Evolutionary conservation across 176 grass and related monocot species (phyloP).

Genomic region (Melocanna baccifera): DNA sequence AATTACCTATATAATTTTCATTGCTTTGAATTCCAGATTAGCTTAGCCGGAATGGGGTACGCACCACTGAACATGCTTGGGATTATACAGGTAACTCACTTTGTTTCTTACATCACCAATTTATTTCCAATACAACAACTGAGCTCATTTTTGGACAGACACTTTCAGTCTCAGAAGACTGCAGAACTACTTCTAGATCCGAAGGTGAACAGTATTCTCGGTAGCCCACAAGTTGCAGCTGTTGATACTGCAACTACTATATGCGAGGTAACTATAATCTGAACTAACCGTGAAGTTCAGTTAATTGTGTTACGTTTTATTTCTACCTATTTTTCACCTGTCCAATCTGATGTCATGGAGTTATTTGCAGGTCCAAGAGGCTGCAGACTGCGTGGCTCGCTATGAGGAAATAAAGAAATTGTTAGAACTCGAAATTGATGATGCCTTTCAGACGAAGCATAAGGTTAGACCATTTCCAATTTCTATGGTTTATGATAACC

Average conservation of each 20-base stretch:
- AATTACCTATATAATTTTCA: not conserved
- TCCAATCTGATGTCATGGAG: not conserved
- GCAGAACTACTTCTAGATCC: conserved; percentile 81
- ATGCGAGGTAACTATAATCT: conserved; percentile 60
- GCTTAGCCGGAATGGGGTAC: conserved; percentile 57
- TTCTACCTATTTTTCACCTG: not conserved
- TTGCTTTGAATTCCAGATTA: conserved; percentile 49
- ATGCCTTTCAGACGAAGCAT: conserved; percentile 49
- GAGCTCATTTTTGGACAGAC: conserved; percentile 8
- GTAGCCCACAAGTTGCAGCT: conserved; percentile 75
- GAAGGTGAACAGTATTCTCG: conserved; percentile 62
- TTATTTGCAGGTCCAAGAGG: conserved; percentile 75
- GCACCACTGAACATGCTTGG: conserved; percentile 94
- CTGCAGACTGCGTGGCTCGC: conserved; percentile 83
- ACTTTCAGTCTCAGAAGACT: conserved; percentile 84
- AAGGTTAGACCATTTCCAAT: conserved; percentile 50
- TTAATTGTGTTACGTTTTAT: not conserved
- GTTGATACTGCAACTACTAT: conserved; percentile 76
- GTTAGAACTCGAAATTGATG: conserved; percentile 70
- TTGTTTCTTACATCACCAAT: not conserved
- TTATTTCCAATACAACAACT: conserved; percentile 18
- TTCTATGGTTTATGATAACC: not conserved
- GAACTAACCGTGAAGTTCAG: not conserved
- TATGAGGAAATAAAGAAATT: conserved; percentile 76
- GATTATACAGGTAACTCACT: conserved; percentile 68